Evolutionary conservation across 2,329 filamentous ascomycete species (phyloP), one percentile per base, ranked within the genome.

Genomic region (Trichoderma endophyticum): DNA sequence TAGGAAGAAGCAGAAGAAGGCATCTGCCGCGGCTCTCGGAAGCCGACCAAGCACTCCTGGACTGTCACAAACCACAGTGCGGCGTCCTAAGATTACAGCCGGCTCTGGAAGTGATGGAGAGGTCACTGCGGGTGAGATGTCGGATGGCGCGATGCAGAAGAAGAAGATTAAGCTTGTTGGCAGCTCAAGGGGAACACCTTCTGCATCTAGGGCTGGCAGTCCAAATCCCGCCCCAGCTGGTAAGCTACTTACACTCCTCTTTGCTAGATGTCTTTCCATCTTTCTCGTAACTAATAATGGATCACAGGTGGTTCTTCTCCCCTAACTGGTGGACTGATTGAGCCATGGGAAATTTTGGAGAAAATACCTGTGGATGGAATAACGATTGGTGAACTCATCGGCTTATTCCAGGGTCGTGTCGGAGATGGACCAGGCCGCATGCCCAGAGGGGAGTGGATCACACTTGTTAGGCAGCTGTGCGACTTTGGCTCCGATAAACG

Each of bases 1-100:
- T 28, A 91, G 96, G 83, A 93, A 93, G 84, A 89, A 88, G 79
- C 89, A 92, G 79, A 93, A 91, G 83, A 92, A 92, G 79, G 87
- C 89, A 73, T 81, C 82, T 2, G 81, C 79, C 3, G 78, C 83
- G 18, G 86, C 86, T 15, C 80, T 84, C 2, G 84, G 83, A 68
- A 90, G 88, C 72, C 87, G 88, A 24, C 84, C 86, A 21, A 83
- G 83, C 14, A 91, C 89, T 9, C 89, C 89, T 24, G 66, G 66
- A 21, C 77, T 88, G 59, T 84, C 87, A 1, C 78, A 81, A 34
- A 73, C 76, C 26, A 82, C 82, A 7, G 77, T 81, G n/a, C 84
- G 82, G 62, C 82, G 83, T 70, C 75, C 77, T 65, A 84, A 84
- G 74, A 77, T 81, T 71, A 85, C 82, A 63, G 87, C 86, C 62